Conservation (phyloP, 129 eudicot genomes). For the Dittrichia graveolens region DNA sequence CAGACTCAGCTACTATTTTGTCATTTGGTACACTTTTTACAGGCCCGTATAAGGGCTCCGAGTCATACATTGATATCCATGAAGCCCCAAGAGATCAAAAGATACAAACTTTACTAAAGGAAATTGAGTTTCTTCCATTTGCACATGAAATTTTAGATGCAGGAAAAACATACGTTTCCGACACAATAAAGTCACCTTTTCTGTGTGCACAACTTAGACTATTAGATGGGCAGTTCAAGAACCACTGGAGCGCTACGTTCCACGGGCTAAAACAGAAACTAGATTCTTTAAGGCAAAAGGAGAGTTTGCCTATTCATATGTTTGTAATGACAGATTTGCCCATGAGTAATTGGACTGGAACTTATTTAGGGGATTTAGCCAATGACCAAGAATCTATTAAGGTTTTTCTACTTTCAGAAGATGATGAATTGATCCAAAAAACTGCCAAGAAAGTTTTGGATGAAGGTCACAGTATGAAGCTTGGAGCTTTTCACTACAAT, state of each 20-base stretch:
- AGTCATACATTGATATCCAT: conserved; percentile 82
- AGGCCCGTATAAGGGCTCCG: conserved; percentile 78
- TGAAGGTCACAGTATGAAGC: conserved; percentile 34
- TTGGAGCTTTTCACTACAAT: conserved; percentile 24
- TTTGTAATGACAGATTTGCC: conserved; percentile 99
- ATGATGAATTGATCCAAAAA: conserved; percentile 45
- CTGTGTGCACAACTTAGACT: conserved; percentile 93
- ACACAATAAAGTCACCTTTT: conserved; percentile 63
- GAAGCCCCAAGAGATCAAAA: conserved; percentile 66
- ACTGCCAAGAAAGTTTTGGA: conserved; percentile 58
- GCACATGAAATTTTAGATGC: conserved; percentile 69
- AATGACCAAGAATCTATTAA: conserved; percentile 55
- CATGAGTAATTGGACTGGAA: conserved; percentile 73
- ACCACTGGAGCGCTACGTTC: conserved; percentile 78
- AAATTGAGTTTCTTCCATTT: conserved; percentile 79
- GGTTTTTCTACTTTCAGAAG: conserved; percentile 67
- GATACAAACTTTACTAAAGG: conserved; percentile 58
- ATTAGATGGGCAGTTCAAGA: conserved; percentile 96
- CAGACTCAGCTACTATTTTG: conserved; percentile 60
- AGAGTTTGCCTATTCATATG: conserved; percentile 64
- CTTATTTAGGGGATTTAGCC: conserved; percentile 73
- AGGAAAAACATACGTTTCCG: conserved; percentile 61
- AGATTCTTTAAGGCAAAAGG: conserved; percentile 53
- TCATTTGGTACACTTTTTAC: conserved; percentile 87
- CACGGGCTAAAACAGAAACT: conserved; percentile 58